Conservation (phyloP, 2,329 filamentous ascomycete genomes). For the Alternaria infectoria region DNA sequence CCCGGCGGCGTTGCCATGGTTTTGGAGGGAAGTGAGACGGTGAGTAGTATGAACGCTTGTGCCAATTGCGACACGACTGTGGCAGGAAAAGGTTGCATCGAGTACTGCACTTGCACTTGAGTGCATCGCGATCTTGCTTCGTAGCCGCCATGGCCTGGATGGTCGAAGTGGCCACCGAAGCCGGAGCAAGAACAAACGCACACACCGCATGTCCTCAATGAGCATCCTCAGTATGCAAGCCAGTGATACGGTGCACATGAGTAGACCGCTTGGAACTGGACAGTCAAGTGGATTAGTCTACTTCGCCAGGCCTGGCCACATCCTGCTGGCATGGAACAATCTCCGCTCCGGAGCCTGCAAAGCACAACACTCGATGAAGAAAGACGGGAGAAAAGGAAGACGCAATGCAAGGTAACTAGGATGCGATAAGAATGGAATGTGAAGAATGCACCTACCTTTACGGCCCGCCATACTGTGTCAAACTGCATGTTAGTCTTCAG, state of each 20-base stretch:
- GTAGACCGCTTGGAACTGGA: rapidly evolving
- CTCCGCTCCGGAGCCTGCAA: not conserved
- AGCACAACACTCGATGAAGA: not conserved
- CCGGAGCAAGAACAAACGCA: not conserved
- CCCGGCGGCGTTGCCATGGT: not conserved
- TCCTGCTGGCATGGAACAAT: not conserved
- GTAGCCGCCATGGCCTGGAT: not conserved
- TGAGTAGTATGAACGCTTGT: not conserved
- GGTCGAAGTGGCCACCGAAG: not conserved
- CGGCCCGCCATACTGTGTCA: too few relatives aligned
- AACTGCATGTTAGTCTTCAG: too few relatives aligned
- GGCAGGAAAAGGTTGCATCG: not conserved
- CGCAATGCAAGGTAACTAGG: not conserved
- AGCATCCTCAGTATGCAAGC: not conserved
- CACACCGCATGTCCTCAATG: not conserved
- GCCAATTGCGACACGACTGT: not conserved
- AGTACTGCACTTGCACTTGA: not conserved
- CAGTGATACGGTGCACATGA: not conserved
- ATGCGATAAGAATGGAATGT: not conserved
- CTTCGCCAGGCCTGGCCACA: not conserved
- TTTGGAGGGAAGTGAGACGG: not conserved
- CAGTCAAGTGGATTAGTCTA: not conserved
- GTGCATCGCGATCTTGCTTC: not conserved
- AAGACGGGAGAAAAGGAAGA: not conserved
- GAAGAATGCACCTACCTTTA: too few relatives aligned